Conservation (phyloP, 768 basidiomycete species). For the Cystofilobasidium bisporidii region DNA sequence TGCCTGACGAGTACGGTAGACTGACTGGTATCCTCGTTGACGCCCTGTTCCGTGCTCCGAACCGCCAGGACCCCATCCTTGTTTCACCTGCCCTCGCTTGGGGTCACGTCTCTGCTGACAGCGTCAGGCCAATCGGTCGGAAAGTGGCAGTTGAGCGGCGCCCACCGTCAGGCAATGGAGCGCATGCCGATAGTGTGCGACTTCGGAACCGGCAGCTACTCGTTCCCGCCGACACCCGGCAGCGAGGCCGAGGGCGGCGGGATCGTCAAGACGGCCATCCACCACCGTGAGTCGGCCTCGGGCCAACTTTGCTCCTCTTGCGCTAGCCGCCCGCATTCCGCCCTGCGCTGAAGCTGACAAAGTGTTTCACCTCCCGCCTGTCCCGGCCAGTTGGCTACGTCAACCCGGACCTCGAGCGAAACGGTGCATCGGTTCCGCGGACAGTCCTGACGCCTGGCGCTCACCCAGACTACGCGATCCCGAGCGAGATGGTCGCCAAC, state of each 20-base stretch:
- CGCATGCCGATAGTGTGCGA: slow-evolving; percentile 38
- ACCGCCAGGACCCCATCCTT: slow-evolving; percentile 19
- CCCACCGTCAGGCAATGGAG: slow-evolving; percentile 49
- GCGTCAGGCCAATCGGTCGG: slow-evolving; percentile 55
- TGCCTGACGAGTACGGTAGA: too few species aligned
- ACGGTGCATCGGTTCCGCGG: slow-evolving; percentile 60
- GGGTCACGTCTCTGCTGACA: neutral
- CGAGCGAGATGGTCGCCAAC: neutral
- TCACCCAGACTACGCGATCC: neutral
- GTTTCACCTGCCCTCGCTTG: neutral
- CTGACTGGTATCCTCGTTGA: too few species aligned
- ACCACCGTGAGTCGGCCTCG: slow-evolving; percentile 40
- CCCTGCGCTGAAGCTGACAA: neutral
- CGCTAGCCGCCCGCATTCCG: neutral
- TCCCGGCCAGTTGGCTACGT: slow-evolving; percentile 57
- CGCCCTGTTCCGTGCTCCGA: neutral
- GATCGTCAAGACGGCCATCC: slow-evolving; percentile 67
- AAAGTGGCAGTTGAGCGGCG: slow-evolving; percentile 58
- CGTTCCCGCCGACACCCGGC: slow-evolving; percentile 51
- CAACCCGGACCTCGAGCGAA: slow-evolving; percentile 43
- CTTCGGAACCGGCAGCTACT: slow-evolving; percentile 66
- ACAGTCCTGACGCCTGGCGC: slow-evolving; percentile 44
- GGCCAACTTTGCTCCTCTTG: neutral
- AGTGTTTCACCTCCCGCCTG: too few species aligned
- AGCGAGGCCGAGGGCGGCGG: slow-evolving; percentile 30